Conservation (phyloP, 106 monocot genomes). For the Hemerocallis citrina region DNA sequence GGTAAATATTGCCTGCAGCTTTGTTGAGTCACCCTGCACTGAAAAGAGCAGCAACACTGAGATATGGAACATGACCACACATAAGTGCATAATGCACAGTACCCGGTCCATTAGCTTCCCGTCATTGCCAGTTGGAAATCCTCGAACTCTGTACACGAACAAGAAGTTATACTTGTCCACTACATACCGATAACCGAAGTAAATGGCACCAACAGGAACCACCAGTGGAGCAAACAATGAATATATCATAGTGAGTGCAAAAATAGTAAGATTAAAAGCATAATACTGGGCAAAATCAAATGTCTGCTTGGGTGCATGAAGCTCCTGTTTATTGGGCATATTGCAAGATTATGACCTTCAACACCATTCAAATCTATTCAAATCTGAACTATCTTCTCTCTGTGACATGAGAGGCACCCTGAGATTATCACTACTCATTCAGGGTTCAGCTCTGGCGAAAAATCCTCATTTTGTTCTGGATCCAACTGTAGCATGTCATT, state of each 20-base stretch:
- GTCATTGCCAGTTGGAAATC: slow-evolving; percentile 90
- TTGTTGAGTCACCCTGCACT: slow-evolving; percentile 74
- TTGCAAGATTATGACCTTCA: slow-evolving; percentile 76
- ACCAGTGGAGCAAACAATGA: slow-evolving; percentile 89
- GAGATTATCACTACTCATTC: too few relatives aligned
- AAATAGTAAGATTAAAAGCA: slow-evolving; percentile 96
- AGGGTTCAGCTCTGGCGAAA: too few relatives aligned
- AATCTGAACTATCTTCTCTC: slow-evolving; percentile 19
- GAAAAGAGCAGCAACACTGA: slow-evolving; percentile 91
- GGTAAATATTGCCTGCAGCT: slow-evolving; percentile 91
- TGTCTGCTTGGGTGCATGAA: slow-evolving; percentile 89
- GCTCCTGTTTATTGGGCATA: slow-evolving; percentile 77
- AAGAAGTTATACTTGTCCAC: slow-evolving; percentile 99
- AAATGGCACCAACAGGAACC: slow-evolving; percentile 86
- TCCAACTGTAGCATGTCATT: slow-evolving; percentile 88
- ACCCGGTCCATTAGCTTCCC: slow-evolving; percentile 96
- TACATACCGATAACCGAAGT: slow-evolving; percentile 89
- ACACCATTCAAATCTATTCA: slow-evolving; percentile 42
- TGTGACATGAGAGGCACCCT: too few relatives aligned
- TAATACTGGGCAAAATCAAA: slow-evolving; percentile 99
- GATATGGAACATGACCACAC: slow-evolving; percentile 76
- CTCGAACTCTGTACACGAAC: slow-evolving; percentile 93
- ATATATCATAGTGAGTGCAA: slow-evolving; percentile 94
- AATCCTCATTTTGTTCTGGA: slow-evolving; percentile 78
- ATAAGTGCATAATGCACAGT: slow-evolving; percentile 92